Evolutionary conservation across 2,329 filamentous ascomycete genomes (phyloP).

Genomic region (Cordyceps cicadae): DNA sequence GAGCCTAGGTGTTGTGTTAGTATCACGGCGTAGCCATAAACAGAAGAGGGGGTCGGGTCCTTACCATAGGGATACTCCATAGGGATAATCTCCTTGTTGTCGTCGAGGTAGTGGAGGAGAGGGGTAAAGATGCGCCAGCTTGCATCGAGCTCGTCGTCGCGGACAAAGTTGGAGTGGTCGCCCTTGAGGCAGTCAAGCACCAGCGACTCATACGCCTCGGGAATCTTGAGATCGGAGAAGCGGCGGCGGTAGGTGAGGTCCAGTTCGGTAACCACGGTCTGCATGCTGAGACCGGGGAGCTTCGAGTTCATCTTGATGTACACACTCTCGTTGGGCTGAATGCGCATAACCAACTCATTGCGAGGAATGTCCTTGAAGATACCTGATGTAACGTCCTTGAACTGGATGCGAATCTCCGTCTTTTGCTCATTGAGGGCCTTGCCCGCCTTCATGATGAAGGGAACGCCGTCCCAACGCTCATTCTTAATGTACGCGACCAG

Average conservation of each 20-base stretch:
- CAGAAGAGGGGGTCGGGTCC: slow-evolving; percentile 23
- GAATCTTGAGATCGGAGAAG: slow-evolving; percentile 99
- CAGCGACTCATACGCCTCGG: slow-evolving; percentile 95
- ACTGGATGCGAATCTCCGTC: slow-evolving; percentile 98
- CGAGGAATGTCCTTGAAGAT: slow-evolving; percentile 99
- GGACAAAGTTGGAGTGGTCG: slow-evolving; percentile 98
- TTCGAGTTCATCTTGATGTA: slow-evolving; percentile 99
- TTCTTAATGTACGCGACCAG: slow-evolving; percentile 99
- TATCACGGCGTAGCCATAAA: background rate
- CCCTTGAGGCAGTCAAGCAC: slow-evolving; percentile 97
- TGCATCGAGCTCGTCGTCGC: slow-evolving; percentile 92
- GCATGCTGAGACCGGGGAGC: slow-evolving; percentile 95
- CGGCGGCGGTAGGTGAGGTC: slow-evolving; percentile 96
- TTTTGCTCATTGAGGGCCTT: slow-evolving; percentile 99
- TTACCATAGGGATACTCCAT: slow-evolving; percentile 99
- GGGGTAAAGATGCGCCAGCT: slow-evolving; percentile 99
- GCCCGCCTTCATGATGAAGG: slow-evolving; percentile 98
- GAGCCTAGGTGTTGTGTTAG: slow-evolving; percentile 56
- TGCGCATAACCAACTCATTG: slow-evolving; percentile 98
- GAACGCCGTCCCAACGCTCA: slow-evolving; percentile 97
- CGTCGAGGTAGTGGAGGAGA: slow-evolving; percentile 93
- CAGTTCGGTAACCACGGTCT: slow-evolving; percentile 96
- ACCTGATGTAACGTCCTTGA: slow-evolving; percentile 97
- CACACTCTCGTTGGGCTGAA: slow-evolving; percentile 98
- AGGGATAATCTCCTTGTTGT: slow-evolving; percentile 98